Conservation (phyloP, 2,329 filamentous ascomycete genomes). For the Herpotrichia juniperi region DNA sequence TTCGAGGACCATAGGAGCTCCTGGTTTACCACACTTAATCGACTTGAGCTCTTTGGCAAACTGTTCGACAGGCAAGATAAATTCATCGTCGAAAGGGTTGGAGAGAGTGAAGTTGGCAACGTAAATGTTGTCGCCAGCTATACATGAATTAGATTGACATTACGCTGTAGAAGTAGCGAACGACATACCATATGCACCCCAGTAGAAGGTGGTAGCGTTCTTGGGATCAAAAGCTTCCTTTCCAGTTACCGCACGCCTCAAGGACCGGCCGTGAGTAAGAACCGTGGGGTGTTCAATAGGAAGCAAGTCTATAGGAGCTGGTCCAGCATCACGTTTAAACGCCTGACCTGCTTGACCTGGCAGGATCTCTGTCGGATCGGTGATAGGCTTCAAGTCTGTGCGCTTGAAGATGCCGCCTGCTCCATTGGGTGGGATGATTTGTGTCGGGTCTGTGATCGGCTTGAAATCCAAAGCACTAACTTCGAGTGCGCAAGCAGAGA, state of each 20-base stretch:
- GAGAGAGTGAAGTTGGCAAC: conserved; percentile 29
- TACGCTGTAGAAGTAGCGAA: background rate
- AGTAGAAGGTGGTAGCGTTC: conserved; percentile 17
- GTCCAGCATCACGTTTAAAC: background rate
- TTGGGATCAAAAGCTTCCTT: conserved; percentile 24
- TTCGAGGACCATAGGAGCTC: conserved; percentile 18
- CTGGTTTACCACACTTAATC: conserved; percentile 22
- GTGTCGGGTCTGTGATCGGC: background rate
- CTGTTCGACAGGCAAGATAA: conserved; percentile 27
- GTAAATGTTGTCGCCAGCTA: conserved; percentile 27
- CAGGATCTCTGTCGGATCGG: background rate
- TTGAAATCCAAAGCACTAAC: conserved; percentile 11
- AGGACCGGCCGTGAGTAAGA: conserved; percentile 15
- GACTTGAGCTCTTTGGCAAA: conserved; percentile 30
- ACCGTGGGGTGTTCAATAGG: conserved; percentile 22
- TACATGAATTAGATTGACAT: background rate
- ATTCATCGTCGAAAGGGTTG: conserved; percentile 24
- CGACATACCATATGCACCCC: conserved; percentile 19
- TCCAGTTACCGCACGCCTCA: conserved; percentile 23
- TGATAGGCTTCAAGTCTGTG: conserved; percentile 16
- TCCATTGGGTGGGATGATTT: too few species aligned
- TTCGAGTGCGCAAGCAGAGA: conserved; percentile 17
- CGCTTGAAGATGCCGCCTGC: too few species aligned
- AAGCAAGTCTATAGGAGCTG: conserved; percentile 14
- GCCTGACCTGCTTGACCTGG: background rate